Evolutionary conservation across 2,329 filamentous ascomycete genomes (phyloP), one percentile per base, ranked within the genome.

Genomic region (Cladosporium phlei): DNA sequence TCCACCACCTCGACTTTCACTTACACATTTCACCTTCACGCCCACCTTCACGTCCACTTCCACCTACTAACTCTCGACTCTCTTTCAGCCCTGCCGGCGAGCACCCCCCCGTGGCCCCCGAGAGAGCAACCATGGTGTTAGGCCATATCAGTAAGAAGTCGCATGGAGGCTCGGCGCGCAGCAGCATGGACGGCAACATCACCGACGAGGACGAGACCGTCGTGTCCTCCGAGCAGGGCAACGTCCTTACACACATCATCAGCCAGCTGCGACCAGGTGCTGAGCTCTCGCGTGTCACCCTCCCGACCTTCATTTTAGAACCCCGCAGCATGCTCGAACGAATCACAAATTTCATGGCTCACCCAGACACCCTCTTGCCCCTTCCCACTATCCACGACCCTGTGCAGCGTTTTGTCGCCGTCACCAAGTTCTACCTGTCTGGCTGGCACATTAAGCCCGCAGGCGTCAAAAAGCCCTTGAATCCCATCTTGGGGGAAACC

Each of bases 331-430:
- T 98, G 93, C 74, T 98, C 59, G 93, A 98, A 71, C 82, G 93
- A 59, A 98, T 98, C 66, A 98, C 93, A 62, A 98, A 98, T 75
- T 98, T 98, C 76, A 98, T 98, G 93, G 94, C 91, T 59, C 93
- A 98, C 65, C 93, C 93, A 30, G 93, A 98, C 69, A 94, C 89
- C 62, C 83, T 98, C 24, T 80, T 98, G 4, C 84, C 86, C 25
- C 93, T 97, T 67, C 80, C 91, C 34, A 73, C 80, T 37, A 86
- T 96, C 58, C 86, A 97, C 42, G 91, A 98, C 62, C 91, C 93
- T 1, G 74, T 88, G 47, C 75, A 91, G 61, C 82, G 93, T 65
- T 98, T 98, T 63, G 82, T 97, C 22, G 87, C 89, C 11, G 93
- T 98, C 39, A 88, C 96, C 64, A 96, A 94, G 69, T 98, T 98